Percentiles rank a stretch among this genome's conserved stretches.
Evolutionary conservation across 345 rosid species (phyloP).

Genomic region (Eutrema japonicum): DNA sequence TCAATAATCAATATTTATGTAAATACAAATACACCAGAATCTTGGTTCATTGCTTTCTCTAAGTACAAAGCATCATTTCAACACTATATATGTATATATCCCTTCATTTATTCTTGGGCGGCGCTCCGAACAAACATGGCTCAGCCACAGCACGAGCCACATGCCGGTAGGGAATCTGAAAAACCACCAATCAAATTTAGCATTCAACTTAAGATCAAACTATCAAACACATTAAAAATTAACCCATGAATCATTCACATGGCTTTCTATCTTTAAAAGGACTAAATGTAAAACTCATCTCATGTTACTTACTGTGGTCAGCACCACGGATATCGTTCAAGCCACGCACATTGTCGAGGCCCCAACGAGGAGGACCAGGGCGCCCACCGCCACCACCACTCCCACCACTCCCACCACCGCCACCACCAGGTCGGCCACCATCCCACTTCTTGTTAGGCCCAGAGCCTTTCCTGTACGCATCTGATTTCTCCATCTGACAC

Average conservation of each 20-base stretch:
- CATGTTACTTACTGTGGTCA: constrained; percentile 44
- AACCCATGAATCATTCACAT: background rate
- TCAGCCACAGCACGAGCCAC: constrained; percentile 47
- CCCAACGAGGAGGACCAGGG: constrained; percentile 71
- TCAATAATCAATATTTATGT: too few relatives aligned
- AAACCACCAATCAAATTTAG: constrained; percentile 1
- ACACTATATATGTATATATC: background rate
- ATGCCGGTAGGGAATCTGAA: constrained; percentile 46
- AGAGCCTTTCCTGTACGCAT: constrained; percentile 66
- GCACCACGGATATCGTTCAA: constrained; percentile 45
- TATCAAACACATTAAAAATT: background rate
- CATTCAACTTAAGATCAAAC: constrained; percentile 1
- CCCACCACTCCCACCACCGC: constrained; percentile 64
- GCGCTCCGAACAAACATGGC: background rate
- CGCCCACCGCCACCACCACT: constrained; percentile 61
- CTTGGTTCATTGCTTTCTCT: background rate
- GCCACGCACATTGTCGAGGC: constrained; percentile 66
- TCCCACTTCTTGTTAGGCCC: constrained; percentile 86
- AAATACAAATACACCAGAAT: constrained; percentile 5
- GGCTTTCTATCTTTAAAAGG: background rate
- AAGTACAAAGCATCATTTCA: background rate
- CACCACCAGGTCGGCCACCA: constrained; percentile 68
- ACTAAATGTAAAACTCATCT: background rate
- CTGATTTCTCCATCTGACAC: constrained; percentile 82
- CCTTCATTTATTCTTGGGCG: constrained; percentile 1